phyloP scores from a whole-genome alignment of 495 filamentous ascomycete genomes.

The Penicillium atrosanguineum region DNA sequence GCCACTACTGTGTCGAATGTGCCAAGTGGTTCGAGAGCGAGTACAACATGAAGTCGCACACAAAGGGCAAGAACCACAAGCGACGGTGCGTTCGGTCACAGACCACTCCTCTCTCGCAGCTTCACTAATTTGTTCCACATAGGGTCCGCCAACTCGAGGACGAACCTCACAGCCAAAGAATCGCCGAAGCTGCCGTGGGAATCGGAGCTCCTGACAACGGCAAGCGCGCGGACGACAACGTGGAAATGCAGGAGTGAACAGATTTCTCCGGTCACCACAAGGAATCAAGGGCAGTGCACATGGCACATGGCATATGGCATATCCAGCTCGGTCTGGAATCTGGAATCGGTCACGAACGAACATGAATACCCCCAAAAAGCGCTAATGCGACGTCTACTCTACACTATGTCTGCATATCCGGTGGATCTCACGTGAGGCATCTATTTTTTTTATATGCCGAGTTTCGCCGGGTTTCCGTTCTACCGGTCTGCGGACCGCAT shows the following conservation, averaged over 20 bases:
- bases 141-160: constrained; percentile 75
- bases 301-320: neutral
- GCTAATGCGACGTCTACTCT: constrained; percentile 5
- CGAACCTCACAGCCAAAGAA: constrained; percentile 80
- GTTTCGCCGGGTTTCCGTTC: constrained; percentile 28
- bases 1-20: constrained; percentile 88
- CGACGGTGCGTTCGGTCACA: constrained; percentile 59
- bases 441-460: constrained; percentile 38
- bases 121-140: neutral
- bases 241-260: constrained; percentile 37
- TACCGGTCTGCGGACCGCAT: constrained; percentile 30
- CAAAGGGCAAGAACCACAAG: constrained; percentile 88
- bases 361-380: constrained; percentile 2
- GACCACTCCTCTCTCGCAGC: neutral
- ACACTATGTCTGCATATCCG: constrained; percentile 4
- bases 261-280: neutral
- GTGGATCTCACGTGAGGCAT: constrained; percentile 24
- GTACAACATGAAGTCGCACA: constrained; percentile 68
- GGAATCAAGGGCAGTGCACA: neutral
- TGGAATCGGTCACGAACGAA: neutral
- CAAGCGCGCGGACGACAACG: constrained; percentile 26
- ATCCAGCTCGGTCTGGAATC: neutral
- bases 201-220: constrained; percentile 62
- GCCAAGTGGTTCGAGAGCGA: constrained; percentile 95
- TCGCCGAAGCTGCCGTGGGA: constrained; percentile 78